A percentile compares a stretch with the other conserved stretches of the same genome.
Evolutionary conservation across 1,284 basidiomycete species (phyloP).

Genomic region (Boletus smithii): DNA sequence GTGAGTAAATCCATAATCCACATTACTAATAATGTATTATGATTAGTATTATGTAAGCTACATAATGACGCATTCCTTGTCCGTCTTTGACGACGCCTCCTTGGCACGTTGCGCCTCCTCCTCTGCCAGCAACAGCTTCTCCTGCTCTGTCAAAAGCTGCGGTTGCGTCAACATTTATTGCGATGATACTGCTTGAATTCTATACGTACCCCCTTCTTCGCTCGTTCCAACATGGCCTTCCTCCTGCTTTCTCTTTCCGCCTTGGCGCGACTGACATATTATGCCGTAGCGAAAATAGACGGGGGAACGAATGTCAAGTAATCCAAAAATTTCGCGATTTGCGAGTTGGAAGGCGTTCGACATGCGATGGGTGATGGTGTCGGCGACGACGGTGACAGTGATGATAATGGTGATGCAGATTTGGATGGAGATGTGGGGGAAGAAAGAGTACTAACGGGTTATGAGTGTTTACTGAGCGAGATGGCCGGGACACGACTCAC

Average conservation of each 20-base stretch:
- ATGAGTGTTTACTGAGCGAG: conserved; percentile 60
- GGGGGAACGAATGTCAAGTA: conserved; percentile 57
- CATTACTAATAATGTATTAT: too few relatives aligned
- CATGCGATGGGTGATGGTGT: conserved; percentile 8
- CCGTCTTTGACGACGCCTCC: conserved; percentile 29
- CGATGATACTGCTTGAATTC: not conserved
- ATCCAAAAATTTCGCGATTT: conserved; percentile 34
- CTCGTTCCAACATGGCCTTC: conserved; percentile 65
- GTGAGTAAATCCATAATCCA: too few relatives aligned
- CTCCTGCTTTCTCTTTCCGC: conserved; percentile 64
- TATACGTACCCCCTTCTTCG: conserved; percentile 53
- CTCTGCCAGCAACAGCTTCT: conserved; percentile 59
- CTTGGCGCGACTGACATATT: conserved; percentile 60
- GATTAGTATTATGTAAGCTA: too few relatives aligned
- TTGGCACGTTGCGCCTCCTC: conserved; percentile 40
- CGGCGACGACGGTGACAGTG: conserved; percentile 1
- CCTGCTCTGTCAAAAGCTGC: conserved; percentile 52
- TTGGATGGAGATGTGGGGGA: conserved; percentile 19
- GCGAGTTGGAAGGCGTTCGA: conserved; percentile 27
- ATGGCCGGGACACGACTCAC: conserved; percentile 45
- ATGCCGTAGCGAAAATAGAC: conserved; percentile 60
- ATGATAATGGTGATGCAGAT: conserved; percentile 13
- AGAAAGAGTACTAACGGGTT: conserved; percentile 50
- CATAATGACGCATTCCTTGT: conserved; percentile 59
- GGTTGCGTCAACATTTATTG: conserved; percentile 7